A percentile compares a stretch with the other conserved stretches of the same genome.
Evolutionary conservation across 2,329 filamentous ascomycete species (phyloP).

Genomic region (Akanthomyces uredinophilus): DNA sequence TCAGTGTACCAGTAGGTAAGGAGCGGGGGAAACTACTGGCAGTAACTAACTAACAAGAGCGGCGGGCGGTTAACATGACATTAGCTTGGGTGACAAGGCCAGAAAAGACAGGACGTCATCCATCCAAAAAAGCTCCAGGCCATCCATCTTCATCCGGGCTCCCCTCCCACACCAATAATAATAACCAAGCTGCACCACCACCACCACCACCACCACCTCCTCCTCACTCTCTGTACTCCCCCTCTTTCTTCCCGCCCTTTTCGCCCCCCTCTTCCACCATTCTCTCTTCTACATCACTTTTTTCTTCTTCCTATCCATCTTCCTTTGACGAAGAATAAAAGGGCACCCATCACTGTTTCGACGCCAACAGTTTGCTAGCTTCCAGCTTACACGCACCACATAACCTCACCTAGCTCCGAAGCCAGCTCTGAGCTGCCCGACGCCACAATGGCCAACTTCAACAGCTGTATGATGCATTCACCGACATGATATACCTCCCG

Average conservation of each 20-base stretch:
- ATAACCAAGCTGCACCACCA: background rate
- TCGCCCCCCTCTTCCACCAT: background rate
- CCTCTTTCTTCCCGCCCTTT: background rate
- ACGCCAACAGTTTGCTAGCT: background rate
- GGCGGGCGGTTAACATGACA: too few species aligned
- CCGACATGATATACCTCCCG: background rate
- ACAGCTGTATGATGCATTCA: constrained; percentile 24
- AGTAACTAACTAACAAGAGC: too few species aligned
- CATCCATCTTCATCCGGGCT: constrained; percentile 11
- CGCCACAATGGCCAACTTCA: constrained; percentile 26
- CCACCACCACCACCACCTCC: background rate
- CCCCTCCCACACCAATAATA: background rate
- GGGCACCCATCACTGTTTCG: background rate
- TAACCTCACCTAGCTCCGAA: background rate
- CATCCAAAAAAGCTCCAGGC: background rate
- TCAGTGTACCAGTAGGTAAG: too few species aligned
- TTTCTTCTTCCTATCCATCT: background rate
- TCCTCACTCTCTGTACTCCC: background rate
- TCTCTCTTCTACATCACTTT: background rate
- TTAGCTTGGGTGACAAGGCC: too few species aligned
- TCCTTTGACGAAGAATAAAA: background rate
- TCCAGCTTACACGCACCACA: background rate
- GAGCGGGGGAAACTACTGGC: too few species aligned
- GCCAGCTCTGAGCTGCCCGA: background rate
- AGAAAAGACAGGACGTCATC: background rate